Evolutionary conservation across 371 early-diverging fungal species (phyloP).

Genomic region (Zopfochytrium polystomum): DNA sequence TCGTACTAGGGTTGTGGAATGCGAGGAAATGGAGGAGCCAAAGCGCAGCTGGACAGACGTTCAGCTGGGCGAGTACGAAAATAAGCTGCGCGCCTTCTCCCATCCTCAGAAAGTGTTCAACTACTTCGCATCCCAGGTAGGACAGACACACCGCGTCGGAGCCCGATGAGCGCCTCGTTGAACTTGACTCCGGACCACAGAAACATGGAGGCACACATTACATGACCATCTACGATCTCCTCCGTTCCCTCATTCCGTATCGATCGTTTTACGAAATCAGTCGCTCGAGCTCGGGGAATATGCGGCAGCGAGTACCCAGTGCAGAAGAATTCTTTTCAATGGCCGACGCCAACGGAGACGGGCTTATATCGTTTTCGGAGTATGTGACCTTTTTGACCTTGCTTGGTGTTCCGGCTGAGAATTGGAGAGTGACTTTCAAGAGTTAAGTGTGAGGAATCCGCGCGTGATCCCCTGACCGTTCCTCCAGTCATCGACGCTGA

Average conservation of each 20-base stretch:
- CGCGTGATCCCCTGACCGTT: neutral
- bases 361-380: constrained; percentile 38
- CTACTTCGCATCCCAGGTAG: constrained; percentile 37
- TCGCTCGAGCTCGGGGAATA: neutral
- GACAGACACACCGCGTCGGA: no score
- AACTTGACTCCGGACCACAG: no score
- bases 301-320: constrained; percentile 16
- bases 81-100: constrained; percentile 30
- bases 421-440: constrained; percentile 13
- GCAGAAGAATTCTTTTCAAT: constrained; percentile 32
- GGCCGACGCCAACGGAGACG: constrained; percentile 42
- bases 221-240: constrained; percentile 42
- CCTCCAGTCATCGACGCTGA: constrained; percentile 32
- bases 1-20: no score
- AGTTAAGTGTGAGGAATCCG: no score
- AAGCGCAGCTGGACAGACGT: constrained; percentile 24
- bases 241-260: constrained; percentile 36
- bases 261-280: constrained; percentile 18
- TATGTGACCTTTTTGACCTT: constrained; percentile 38
- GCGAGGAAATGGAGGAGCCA: no score
- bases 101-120: constrained; percentile 45
- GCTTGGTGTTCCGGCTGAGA: constrained; percentile 19
- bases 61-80: constrained; percentile 35
- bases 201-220: constrained; percentile 23
- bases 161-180: no score